Percentiles rank a stretch among this genome's conserved stretches.
These are phyloP conservation scores for Vitis amurensis DNA, from an alignment of 164 flowering plant genomes.

Conservation along the genomic window DNA sequence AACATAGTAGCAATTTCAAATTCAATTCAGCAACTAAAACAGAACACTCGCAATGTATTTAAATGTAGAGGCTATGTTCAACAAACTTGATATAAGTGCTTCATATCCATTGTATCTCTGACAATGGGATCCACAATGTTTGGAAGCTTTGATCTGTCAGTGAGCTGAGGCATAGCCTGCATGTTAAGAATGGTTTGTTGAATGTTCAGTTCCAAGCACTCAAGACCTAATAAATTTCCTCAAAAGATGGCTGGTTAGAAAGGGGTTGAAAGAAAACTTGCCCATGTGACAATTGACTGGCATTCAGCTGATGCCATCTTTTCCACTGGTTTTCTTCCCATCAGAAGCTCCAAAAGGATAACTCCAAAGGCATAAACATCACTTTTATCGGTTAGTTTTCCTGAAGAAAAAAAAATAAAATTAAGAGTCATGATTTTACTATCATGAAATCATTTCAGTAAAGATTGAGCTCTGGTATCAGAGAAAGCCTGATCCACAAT, in stretches of 20 bases:
- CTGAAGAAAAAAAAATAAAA: conserved; percentile 32
- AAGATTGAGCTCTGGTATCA: not conserved
- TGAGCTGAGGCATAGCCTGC: conserved; percentile 97
- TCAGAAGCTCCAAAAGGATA: conserved; percentile 79
- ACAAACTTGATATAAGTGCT: conserved; percentile 47
- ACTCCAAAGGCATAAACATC: conserved; percentile 97
- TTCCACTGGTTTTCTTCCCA: conserved; percentile 81
- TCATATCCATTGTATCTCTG: conserved; percentile 76
- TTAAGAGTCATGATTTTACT: not conserved
- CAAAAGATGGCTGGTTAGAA: not conserved
- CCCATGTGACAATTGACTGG: conserved; percentile 93
- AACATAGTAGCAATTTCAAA: not conserved
- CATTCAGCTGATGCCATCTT: conserved; percentile 58
- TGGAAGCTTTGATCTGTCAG: conserved; percentile 92
- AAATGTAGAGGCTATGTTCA: not conserved
- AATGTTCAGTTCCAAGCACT: not conserved
- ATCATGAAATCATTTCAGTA: not conserved
- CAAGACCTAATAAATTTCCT: not conserved
- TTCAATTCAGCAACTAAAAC: not conserved
- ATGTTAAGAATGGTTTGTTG: not conserved
- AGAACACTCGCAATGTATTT: not conserved
- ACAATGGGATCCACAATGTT: conserved; percentile 85
- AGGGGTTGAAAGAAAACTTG: conserved; percentile 17
- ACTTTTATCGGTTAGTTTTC: conserved; percentile 90
- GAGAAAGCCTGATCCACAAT: not conserved